Evolutionary conservation across 78 protist genomes (phyloP).

Genomic region (Planoprotostelium fungivorum): DNA sequence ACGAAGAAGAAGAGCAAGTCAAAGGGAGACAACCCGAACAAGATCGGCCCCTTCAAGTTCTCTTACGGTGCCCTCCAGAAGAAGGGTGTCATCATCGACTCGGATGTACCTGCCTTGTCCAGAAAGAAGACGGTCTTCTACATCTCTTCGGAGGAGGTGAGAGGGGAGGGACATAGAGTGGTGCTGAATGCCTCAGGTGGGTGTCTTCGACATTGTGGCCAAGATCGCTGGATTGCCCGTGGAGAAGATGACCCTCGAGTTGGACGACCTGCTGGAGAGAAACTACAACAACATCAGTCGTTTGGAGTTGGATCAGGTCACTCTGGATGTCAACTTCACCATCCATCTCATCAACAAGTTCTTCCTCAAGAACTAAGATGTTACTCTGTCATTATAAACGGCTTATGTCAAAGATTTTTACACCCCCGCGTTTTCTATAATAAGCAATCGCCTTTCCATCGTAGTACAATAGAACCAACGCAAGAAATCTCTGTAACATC

Average conservation of each 20-base stretch:
- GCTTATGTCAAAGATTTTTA: too few relatives aligned
- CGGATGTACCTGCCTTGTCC: constrained; percentile 53
- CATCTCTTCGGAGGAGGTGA: constrained; percentile 58
- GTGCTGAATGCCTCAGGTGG: too few relatives aligned
- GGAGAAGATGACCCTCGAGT: constrained; percentile 55
- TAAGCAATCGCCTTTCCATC: too few relatives aligned
- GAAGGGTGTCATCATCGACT: constrained; percentile 66
- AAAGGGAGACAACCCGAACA: constrained; percentile 47
- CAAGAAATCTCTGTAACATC: too few relatives aligned
- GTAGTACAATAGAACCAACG: too few relatives aligned
- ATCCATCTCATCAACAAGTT: constrained; percentile 62
- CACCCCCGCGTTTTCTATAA: too few relatives aligned
- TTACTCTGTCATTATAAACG: too few relatives aligned
- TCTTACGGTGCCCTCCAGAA: constrained; percentile 31
- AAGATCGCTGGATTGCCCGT: constrained; percentile 66
- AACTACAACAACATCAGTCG: constrained; percentile 45
- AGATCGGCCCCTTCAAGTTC: constrained; percentile 75
- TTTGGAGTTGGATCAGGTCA: constrained; percentile 59
- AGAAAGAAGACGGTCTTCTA: constrained; percentile 60
- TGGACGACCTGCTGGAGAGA: constrained; percentile 63
- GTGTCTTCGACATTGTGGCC: constrained; percentile 72
- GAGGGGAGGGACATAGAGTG: too few relatives aligned
- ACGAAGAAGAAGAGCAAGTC: constrained; percentile 60
- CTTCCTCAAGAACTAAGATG: constrained; percentile 17
- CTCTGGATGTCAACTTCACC: constrained; percentile 70